Conservation (phyloP, 306 rosid species). For the Dryas drummondii region DNA sequence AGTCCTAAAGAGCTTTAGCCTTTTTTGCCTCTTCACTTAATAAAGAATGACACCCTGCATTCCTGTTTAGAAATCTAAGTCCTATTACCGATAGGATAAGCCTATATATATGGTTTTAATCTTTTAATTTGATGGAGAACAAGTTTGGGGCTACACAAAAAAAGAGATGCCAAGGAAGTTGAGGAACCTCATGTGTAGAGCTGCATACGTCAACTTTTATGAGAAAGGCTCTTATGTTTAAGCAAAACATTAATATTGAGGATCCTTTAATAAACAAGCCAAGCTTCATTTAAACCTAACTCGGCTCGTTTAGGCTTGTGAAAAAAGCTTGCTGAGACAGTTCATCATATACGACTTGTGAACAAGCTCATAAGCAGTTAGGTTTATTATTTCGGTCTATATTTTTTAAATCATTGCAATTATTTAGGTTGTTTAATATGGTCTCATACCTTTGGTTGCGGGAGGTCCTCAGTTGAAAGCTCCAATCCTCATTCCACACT, state of each 20-base stretch:
- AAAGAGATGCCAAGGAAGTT: background rate
- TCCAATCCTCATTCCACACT: too few relatives aligned
- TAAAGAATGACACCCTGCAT: too few relatives aligned
- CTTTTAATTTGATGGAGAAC: background rate
- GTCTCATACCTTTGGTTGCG: too few relatives aligned
- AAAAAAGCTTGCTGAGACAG: background rate
- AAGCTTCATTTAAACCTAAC: background rate
- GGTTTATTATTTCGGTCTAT: too few relatives aligned
- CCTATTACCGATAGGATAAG: background rate
- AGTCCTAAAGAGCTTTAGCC: too few relatives aligned
- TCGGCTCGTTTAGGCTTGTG: background rate
- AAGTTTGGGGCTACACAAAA: background rate
- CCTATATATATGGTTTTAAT: background rate
- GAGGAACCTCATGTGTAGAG: background rate
- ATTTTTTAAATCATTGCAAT: too few relatives aligned
- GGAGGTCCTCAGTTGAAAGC: too few relatives aligned
- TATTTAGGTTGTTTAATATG: too few relatives aligned
- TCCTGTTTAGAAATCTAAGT: background rate
- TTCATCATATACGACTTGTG: background rate
- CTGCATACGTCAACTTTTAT: background rate
- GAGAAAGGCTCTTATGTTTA: background rate
- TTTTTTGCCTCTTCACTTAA: too few relatives aligned
- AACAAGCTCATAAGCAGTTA: background rate
- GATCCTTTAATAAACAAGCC: too few relatives aligned
- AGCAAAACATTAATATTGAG: too few relatives aligned